Conservation (phyloP, 192 early-diverging fungal species). For the Podochytrium sp. region DNA sequence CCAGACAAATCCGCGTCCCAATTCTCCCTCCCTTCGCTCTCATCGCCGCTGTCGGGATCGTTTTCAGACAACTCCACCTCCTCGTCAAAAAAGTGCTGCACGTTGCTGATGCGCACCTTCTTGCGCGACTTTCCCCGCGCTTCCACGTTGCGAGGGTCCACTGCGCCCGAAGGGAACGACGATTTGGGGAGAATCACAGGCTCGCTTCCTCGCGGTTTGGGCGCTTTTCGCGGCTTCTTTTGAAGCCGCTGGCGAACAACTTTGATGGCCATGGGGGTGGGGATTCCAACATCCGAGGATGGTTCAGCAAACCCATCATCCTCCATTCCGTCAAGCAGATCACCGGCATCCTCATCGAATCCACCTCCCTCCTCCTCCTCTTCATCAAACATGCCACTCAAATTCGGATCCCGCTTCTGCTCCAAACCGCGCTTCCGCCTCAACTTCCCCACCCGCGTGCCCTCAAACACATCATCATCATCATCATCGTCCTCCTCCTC, state of each 20-base stretch:
- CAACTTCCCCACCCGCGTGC: neutral
- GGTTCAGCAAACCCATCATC: constrained; percentile 13
- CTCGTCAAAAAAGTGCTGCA: constrained; percentile 43
- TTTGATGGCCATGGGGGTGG: constrained; percentile 25
- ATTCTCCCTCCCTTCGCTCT: constrained; percentile 19
- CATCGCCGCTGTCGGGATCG: constrained; percentile 23
- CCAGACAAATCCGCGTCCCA: constrained; percentile 32
- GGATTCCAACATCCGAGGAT: constrained; percentile 19
- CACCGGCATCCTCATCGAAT: constrained; percentile 2
- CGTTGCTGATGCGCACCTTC: constrained; percentile 20
- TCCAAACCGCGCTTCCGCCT: neutral
- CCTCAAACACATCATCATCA: constrained; percentile 12
- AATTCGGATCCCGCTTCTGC: constrained; percentile 1
- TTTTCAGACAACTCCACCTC: constrained; percentile 43
- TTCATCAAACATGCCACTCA: neutral
- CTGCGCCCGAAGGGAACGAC: neutral
- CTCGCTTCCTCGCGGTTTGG: constrained; percentile 2
- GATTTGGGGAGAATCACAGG: neutral
- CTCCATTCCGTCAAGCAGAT: constrained; percentile 13
- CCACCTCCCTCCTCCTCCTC: constrained; percentile 9
- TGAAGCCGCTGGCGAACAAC: constrained; percentile 17
- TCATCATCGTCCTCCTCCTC: constrained; percentile 17
- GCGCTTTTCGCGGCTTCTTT: constrained; percentile 28
- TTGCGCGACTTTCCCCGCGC: neutral
- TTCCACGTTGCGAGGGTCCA: neutral